phyloP scores from a whole-genome alignment of 139 green algal genomes.

The Ettlia oleoabundans region DNA sequence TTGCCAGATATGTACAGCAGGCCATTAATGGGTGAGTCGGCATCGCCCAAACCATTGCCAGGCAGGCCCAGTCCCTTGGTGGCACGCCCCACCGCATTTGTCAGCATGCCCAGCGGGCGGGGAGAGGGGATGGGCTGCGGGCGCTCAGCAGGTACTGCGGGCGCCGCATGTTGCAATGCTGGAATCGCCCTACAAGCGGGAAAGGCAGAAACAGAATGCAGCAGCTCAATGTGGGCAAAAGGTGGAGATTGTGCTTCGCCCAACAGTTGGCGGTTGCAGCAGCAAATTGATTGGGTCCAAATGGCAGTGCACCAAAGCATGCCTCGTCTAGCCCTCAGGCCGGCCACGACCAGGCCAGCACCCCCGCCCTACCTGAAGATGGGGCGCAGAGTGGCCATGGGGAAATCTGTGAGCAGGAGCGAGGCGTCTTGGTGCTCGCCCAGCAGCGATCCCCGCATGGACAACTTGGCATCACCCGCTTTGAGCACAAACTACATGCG shows the following conservation, averaged over 20 bases:
- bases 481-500: conserved; percentile 42
- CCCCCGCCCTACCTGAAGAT: conserved; percentile 71
- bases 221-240: too few species aligned
- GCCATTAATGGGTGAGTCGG: conserved; percentile 73
- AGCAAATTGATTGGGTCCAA: too few species aligned
- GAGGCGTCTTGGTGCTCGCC: conserved; percentile 78
- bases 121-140: conserved; percentile 29
- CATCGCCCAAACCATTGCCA: not conserved
- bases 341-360: too few species aligned
- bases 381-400: conserved; percentile 72
- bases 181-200: conserved; percentile 51
- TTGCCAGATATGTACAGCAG: conserved; percentile 77
- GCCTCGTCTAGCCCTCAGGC: too few species aligned
- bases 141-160: conserved; percentile 43
- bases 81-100: conserved; percentile 31
- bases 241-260: too few species aligned
- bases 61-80: conserved; percentile 22
- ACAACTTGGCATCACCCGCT: conserved; percentile 51
- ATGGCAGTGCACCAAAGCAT: too few species aligned
- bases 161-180: conserved; percentile 64
- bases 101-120: conserved; percentile 43
- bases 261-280: too few species aligned
- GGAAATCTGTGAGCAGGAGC: conserved; percentile 82
- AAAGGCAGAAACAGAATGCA: not conserved
- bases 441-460: conserved; percentile 70